Evolutionary conservation across 108 stramenopile genomes (phyloP).

Genomic region (Nitzschia palea): DNA sequence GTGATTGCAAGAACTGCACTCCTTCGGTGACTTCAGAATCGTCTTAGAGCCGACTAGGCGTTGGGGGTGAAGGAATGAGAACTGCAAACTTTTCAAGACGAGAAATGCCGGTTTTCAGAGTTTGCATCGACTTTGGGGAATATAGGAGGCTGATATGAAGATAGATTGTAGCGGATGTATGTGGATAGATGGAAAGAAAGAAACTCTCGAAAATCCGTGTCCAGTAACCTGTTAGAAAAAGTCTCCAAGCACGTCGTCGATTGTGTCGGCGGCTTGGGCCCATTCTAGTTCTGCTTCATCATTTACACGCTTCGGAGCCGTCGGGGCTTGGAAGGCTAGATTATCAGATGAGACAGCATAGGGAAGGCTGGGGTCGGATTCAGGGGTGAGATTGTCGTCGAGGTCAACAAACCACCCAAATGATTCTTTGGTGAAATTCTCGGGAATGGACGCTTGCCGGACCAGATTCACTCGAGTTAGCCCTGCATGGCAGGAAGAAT

Average conservation of each 20-base stretch:
- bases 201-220: neutral
- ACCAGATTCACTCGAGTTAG: slow-evolving; percentile 49
- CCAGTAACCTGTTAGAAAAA: slow-evolving; percentile 48
- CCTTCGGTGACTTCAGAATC: slow-evolving; percentile 1
- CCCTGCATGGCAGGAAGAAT: slow-evolving; percentile 46
- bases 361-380: neutral
- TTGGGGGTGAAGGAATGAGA: neutral
- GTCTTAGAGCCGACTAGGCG: slow-evolving; percentile 12
- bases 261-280: slow-evolving; percentile 66
- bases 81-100: neutral
- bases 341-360: slow-evolving; percentile 7
- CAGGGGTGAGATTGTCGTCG: slow-evolving; percentile 16
- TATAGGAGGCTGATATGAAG: neutral
- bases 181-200: neutral
- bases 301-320: slow-evolving; percentile 31
- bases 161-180: neutral
- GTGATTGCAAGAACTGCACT: too few relatives aligned
- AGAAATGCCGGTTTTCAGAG: neutral
- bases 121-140: neutral
- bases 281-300: slow-evolving; percentile 56
- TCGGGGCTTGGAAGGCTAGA: slow-evolving; percentile 49
- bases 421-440: slow-evolving; percentile 30
- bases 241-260: slow-evolving; percentile 63
- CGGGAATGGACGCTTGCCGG: slow-evolving; percentile 29
- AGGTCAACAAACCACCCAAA: slow-evolving; percentile 61